Base-by-base conservation (phyloP, 208 protist species). In the Trypanosoma congolense region DNA sequence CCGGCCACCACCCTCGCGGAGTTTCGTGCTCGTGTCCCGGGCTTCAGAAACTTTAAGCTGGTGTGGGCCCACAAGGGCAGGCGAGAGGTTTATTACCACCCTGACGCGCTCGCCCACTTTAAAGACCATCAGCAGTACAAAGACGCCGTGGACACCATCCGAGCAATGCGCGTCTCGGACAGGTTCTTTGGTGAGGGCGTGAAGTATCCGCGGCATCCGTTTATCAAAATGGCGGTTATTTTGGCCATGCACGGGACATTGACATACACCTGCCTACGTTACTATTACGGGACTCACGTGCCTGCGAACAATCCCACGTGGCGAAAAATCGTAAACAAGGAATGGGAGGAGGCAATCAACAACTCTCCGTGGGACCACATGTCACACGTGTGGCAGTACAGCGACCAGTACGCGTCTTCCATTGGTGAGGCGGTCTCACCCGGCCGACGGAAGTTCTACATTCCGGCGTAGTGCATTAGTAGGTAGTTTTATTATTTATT, bases 291-390 rank as follows among this genome's bases (percentile, higher is more conserved):
- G 26, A 69, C 59, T 9, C 51, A 87, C 60, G 59, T 90, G 61
- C 85, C 85, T 14, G 80, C 85, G 25, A 87, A 87, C 63, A 92
- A 89, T 65, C 85, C 85, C 42, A 87, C 81, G n/a, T 92, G 85
- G 85, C 75, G 85, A 30, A 92, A 92, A 67, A 73, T 77, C 4
- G 77, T 92, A 62, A 92, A 92, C 71, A 92, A 92, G 72, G 85
- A 92, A 74, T 92, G 85, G 85, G 85, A 92, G 75, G 85, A 92
- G 74, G 85, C 85, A 21, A 92, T 92, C 60, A 87, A 89, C 74
- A 92, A 68, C 68, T 92, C 85, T 12, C 85, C 85, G 46, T 92
- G 85, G 85, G 80, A 92, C 50, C 85, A 92, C 79, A 89, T 87
- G 79, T 92, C 85, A 19, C 85, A 92, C 49, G 81, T 92, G 45